Base-by-base conservation (phyloP, 2,329 filamentous ascomycete species). In the Monosporascus cannonballus region DNA sequence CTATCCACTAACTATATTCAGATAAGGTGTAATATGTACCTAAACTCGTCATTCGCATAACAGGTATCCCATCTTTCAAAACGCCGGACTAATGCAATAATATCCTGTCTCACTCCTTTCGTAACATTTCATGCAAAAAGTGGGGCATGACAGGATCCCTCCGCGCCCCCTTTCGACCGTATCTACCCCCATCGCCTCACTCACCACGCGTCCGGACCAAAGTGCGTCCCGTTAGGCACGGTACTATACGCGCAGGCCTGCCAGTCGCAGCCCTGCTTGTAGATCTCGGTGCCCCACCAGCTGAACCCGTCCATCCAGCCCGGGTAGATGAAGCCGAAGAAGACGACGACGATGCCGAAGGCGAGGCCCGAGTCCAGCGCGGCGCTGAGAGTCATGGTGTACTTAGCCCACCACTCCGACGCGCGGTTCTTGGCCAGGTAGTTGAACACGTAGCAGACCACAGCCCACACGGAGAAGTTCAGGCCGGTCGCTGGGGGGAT, bases 241-340 rank as follows among this genome's bases (percentile, higher is more conserved):
- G 70, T 77, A 51, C 76, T 81, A 64, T 87, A 93, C 1, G 88
- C 71, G 67, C 89, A 94, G 44, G 88, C 89, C 66, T 85, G 77
- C 89, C 89, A 94, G 72, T 94, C 89, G 68, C 89, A 94, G 20
- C 90, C 89, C 68, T 84, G 78, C 69, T 90, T 92, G 67, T 90
- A 91, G 5, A 93, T 79, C 64, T 94, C 88, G 0, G 90, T 95
- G 0, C 90, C 90, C 90, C 90, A 95, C 90, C 90, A 95, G 52
- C 76, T 83, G 64, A 94, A 91, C 27, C 78, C 76, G 39, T 82
- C 78, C 74, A 86, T 87, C 75, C 78, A 82, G 0, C 88, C 88
- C 0, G 90, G 87, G 65, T 91, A 93, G n/a, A 94, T 79, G 59
- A 95, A 87, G 1, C 84, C 88, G 62, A 96, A 93, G 67, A 95